A percentile compares a stretch with the other conserved stretches of the same genome.
phyloP scores from a whole-genome alignment of 2,329 filamentous ascomycete genomes.

The Atkinsonella hypoxylon region DNA sequence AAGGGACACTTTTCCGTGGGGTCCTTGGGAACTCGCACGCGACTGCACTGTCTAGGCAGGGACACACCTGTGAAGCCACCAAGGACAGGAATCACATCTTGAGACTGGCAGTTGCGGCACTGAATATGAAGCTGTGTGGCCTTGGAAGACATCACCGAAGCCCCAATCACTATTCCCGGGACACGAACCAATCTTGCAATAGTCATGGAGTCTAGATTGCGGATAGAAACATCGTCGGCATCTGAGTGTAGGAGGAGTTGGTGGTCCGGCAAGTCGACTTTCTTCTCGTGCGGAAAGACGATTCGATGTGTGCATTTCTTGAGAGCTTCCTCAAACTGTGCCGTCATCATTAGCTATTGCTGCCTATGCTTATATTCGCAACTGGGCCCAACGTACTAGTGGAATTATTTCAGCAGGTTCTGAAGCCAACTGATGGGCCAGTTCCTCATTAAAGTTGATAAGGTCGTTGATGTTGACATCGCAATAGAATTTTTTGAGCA shows the following conservation, averaged over 20 bases:
- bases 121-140: constrained; percentile 77
- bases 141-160: constrained; percentile 93
- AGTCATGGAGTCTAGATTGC: constrained; percentile 82
- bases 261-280: constrained; percentile 69
- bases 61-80: constrained; percentile 83
- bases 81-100: constrained; percentile 56
- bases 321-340: constrained; percentile 78
- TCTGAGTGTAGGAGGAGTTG: constrained; percentile 91
- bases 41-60: constrained; percentile 66
- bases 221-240: constrained; percentile 82
- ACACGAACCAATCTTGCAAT: constrained; percentile 94
- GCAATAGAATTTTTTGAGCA: constrained; percentile 89
- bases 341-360: not conserved
- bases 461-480: constrained; percentile 92
- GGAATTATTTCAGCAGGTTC: constrained; percentile 90
- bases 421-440: constrained; percentile 78
- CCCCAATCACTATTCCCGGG: constrained; percentile 93
- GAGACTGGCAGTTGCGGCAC: constrained; percentile 74
- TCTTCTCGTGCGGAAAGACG: constrained; percentile 64
- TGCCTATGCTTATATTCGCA: not conserved
- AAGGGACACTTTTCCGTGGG: constrained; percentile 67
- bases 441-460: constrained; percentile 90
- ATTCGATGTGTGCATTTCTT: constrained; percentile 89
- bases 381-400: constrained; percentile 46
- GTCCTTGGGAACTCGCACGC: constrained; percentile 53